Evolutionary conservation across 2,329 filamentous ascomycete genomes (phyloP).

Genomic region (Chaetomiaceae sp.): DNA sequence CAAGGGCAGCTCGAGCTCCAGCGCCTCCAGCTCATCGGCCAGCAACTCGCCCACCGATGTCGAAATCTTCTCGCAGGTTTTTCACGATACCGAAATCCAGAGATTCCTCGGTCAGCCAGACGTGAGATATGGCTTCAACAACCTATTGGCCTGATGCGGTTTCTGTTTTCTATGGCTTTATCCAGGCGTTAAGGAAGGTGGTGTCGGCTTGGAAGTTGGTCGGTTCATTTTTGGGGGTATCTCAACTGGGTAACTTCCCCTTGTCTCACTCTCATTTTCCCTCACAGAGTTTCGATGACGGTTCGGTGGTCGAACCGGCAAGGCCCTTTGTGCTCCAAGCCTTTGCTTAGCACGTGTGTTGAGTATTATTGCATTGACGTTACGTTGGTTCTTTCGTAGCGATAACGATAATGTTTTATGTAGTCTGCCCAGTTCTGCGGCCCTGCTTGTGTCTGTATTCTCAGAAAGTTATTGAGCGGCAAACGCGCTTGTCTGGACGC

Average conservation of each 20-base stretch:
- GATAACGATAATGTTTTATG: conserved; percentile 7
- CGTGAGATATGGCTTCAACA: conserved; percentile 51
- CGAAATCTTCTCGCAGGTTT: conserved; percentile 51
- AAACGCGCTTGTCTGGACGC: conserved; percentile 10
- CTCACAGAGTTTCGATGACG: neutral
- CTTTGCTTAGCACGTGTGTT: too few relatives aligned
- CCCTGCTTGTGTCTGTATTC: neutral
- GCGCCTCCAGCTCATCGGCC: conserved; percentile 32
- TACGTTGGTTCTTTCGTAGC: neutral
- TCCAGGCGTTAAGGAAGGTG: conserved; percentile 4
- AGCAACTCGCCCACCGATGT: conserved; percentile 39
- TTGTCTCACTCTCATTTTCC: neutral
- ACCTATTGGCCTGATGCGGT: conserved; percentile 39
- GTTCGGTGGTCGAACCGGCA: too few relatives aligned
- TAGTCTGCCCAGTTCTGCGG: neutral
- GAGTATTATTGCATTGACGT: too few relatives aligned
- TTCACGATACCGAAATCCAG: conserved; percentile 47
- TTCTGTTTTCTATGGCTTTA: neutral
- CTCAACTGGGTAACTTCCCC: neutral
- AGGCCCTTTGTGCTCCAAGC: too few relatives aligned
- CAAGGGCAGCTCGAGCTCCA: conserved; percentile 29
- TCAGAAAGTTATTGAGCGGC: neutral
- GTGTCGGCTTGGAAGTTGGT: neutral
- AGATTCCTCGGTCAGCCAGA: conserved; percentile 49
- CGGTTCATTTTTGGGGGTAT: neutral